Evolutionary conservation across 208 protist genomes (phyloP).

Genomic region (Spongospora subterranea): DNA sequence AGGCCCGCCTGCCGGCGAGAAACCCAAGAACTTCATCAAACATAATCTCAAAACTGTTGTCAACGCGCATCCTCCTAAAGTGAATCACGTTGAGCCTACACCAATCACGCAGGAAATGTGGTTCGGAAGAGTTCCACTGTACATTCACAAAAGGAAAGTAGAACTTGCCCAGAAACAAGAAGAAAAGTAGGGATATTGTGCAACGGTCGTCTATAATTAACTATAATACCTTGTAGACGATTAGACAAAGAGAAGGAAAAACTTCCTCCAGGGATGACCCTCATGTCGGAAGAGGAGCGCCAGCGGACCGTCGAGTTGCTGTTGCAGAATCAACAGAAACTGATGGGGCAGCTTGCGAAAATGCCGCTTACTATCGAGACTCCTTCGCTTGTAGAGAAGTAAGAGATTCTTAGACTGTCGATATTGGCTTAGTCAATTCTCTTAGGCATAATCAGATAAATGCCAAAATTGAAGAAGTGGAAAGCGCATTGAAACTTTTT

Average conservation of each 20-base stretch:
- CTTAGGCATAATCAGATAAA: conserved; percentile 25
- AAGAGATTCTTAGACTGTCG: neutral
- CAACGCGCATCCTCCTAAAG: neutral
- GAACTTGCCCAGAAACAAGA: conserved; percentile 39
- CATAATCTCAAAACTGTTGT: neutral
- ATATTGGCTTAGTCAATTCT: neutral
- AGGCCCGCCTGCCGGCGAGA: neutral
- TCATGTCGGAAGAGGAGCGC: conserved; percentile 53
- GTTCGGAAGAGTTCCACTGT: conserved; percentile 28
- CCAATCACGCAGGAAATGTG: conserved; percentile 17
- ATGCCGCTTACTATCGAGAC: conserved; percentile 49
- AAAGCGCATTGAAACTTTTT: conserved; percentile 19
- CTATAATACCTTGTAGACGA: neutral
- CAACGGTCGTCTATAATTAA: neutral
- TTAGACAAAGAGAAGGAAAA: conserved; percentile 38
- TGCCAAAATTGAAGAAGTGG: conserved; percentile 24
- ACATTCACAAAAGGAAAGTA: conserved; percentile 42
- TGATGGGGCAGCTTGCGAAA: conserved; percentile 35
- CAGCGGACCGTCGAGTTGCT: conserved; percentile 28
- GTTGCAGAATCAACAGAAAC: conserved; percentile 44
- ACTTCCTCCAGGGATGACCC: conserved; percentile 22
- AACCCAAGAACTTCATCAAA: conserved; percentile 19
- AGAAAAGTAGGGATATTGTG: conserved; percentile 10
- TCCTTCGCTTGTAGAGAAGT: conserved; percentile 45
- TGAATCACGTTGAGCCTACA: neutral